Base-by-base conservation (phyloP, 2,329 filamentous ascomycete species). In the Thelonectria blattea region DNA sequence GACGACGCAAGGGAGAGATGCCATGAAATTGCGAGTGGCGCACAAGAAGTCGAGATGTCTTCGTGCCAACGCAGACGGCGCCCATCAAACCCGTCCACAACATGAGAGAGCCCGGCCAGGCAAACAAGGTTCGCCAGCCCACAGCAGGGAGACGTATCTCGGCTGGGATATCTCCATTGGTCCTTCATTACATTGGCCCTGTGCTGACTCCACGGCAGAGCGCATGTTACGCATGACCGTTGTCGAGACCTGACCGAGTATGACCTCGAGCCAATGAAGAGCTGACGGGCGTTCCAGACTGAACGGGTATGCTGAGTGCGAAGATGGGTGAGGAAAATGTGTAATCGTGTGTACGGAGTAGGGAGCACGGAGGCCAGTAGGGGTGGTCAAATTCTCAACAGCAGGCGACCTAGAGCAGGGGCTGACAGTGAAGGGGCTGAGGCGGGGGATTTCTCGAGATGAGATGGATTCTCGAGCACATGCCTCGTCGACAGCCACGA, bases 211-310 rank as follows among this genome's bases (percentile, higher is more conserved):
- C 73, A 77, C 79, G 80, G 79, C 78, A 78, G 77, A 80, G 79
- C 76, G 79, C 80, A 82, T 83, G 80, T 79, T 80, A 79, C 77
- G 80, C 80, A 82, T 83, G 79, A 78, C 79, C 77, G 80, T 80
- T 79, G 79, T 78, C 72, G 74, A 78, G 73, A 68, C 72, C 73
- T 74, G 27, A 30, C 27, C 4, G 27, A 30, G 70, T 67, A 71
- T 72, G 58, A 62, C 59, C 62, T 67, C 62, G 65, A 67, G 63
- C 80, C 80, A 81, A 81, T 79, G 72, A 71, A 70, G 70, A 68
- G 60, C 17, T 57, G 32, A 45, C 18, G 56, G 24, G 49, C 48
- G 20, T 52, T 43, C 42, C 54, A 62, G 61, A 67, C 56, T 59
- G 61, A 45, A 59, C 52, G 46, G 51, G 24, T 60, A 14, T 45